phyloP scores from a whole-genome alignment of 305 asterid species.

The Euphrasia arctica region DNA sequence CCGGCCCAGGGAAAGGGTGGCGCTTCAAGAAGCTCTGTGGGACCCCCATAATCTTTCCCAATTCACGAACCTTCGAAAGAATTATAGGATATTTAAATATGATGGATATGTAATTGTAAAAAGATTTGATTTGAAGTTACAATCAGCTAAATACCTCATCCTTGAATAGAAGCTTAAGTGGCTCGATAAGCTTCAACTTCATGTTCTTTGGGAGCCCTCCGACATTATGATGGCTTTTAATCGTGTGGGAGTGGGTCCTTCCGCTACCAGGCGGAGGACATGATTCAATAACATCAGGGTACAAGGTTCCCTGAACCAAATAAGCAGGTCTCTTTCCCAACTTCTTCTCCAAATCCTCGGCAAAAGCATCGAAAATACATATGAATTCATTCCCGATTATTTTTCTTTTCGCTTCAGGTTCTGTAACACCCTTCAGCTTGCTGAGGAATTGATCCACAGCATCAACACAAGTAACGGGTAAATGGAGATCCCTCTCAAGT shows the following conservation, averaged over 20 bases:
- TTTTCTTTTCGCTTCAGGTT: slow-evolving; percentile 88
- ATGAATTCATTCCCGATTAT: slow-evolving; percentile 89
- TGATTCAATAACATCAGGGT: slow-evolving; percentile 96
- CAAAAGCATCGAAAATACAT: slow-evolving; percentile 70
- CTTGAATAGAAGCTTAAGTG: slow-evolving; percentile 90
- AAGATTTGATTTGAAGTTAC: too few relatives aligned
- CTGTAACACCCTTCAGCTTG: slow-evolving; percentile 83
- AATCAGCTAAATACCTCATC: slow-evolving; percentile 62
- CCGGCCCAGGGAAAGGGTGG: slow-evolving; percentile 97
- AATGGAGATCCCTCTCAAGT: slow-evolving; percentile 78
- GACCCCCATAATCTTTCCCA: slow-evolving; percentile 71
- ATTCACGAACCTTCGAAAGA: slow-evolving; percentile 59
- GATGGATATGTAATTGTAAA: too few relatives aligned
- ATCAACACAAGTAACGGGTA: slow-evolving; percentile 87
- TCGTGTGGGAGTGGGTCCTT: slow-evolving; percentile 91
- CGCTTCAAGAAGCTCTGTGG: slow-evolving; percentile 71
- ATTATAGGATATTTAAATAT: slow-evolving; percentile 17
- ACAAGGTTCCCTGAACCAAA: slow-evolving; percentile 94
- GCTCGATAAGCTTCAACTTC: slow-evolving; percentile 95
- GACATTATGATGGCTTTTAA: slow-evolving; percentile 95
- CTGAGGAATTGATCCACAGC: slow-evolving; percentile 81
- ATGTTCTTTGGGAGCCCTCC: slow-evolving; percentile 98
- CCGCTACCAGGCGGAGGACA: slow-evolving; percentile 99
- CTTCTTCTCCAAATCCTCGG: slow-evolving; percentile 62
- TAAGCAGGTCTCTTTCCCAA: slow-evolving; percentile 63